phyloP scores from a whole-genome alignment of 2,329 filamentous ascomycete species.

The Phaeosphaeria sp. region DNA sequence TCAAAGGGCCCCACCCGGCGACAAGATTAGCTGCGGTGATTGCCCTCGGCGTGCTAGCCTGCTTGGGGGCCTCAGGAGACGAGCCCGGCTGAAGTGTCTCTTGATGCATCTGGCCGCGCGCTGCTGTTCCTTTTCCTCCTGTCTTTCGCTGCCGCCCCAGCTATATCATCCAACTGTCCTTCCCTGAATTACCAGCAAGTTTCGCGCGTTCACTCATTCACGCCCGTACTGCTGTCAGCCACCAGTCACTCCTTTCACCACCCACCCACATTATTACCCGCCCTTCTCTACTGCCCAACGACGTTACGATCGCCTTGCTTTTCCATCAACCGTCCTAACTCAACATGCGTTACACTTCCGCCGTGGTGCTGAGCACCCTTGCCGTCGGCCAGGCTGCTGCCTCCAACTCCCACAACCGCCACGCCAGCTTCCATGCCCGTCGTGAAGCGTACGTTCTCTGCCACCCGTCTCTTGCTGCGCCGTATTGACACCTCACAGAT shows the following conservation, averaged over 20 bases:
- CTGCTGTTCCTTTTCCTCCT: slow-evolving; percentile 25
- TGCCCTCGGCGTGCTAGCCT: slow-evolving; percentile 23
- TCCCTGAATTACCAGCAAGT: slow-evolving; percentile 29
- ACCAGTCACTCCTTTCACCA: slow-evolving; percentile 38
- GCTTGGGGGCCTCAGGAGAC: slow-evolving; percentile 25
- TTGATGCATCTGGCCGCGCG: slow-evolving; percentile 27
- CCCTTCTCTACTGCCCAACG: slow-evolving; percentile 28
- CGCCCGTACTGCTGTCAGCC: slow-evolving; percentile 35
- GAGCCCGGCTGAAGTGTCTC: slow-evolving; percentile 30
- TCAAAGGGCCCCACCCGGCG: neutral
- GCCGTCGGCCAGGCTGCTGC: slow-evolving; percentile 45
- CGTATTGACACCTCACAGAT: slow-evolving; percentile 28
- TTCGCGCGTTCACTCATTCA: slow-evolving; percentile 50
- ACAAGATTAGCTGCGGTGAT: slow-evolving; percentile 31
- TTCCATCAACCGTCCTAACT: slow-evolving; percentile 12
- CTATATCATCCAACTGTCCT: slow-evolving; percentile 33
- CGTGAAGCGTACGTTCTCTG: slow-evolving; percentile 37
- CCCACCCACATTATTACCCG: slow-evolving; percentile 3
- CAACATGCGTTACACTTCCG: slow-evolving; percentile 46
- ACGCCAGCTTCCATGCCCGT: slow-evolving; percentile 46
- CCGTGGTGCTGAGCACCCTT: slow-evolving; percentile 47
- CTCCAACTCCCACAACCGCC: slow-evolving; percentile 37
- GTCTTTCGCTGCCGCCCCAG: slow-evolving; percentile 29
- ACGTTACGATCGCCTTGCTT: slow-evolving; percentile 24
- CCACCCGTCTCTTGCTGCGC: neutral